Conservation (phyloP, 176 grass and related monocot species). For the Zea mays region Zm-B73-REFERENCE-NAM-5.0 NC_050096.1:303645001-303645500, state of each 20-base stretch:
- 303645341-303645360: neutral
- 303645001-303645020: no score
- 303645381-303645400: neutral
- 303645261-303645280: constrained; percentile 1
- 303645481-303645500: neutral
- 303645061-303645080: no score
- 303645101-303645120: no score
- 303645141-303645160: no score
- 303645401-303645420: neutral
- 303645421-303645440: no score
- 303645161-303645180: no score
- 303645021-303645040: no score
- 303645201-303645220: constrained; percentile 16
- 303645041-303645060: no score
- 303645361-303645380: neutral
- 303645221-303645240: neutral
- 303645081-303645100: no score
- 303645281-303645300: neutral
- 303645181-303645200: neutral
- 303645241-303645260: neutral
- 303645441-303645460: neutral
- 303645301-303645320: neutral
- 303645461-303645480: neutral
- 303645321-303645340: neutral
- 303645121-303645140: no score